These are phyloP conservation scores for Cordyceps sp. DNA, from an alignment of 2,329 filamentous ascomycete genomes.

Conservation along the genomic window DNA sequence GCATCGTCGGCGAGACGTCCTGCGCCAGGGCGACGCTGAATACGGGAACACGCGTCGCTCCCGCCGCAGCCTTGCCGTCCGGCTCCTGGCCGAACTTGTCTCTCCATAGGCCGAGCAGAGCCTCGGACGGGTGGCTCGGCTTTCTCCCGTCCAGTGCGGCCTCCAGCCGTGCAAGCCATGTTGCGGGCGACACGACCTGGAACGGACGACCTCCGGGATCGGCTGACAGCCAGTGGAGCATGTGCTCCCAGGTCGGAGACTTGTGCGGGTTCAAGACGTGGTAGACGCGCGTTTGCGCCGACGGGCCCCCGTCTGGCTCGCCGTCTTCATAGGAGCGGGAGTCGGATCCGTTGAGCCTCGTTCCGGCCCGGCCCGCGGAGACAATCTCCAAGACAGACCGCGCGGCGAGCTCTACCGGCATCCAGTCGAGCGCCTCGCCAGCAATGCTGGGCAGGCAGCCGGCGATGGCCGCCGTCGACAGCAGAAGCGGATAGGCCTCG, in stretches of 20 bases:
- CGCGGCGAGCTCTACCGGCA: conserved; percentile 28
- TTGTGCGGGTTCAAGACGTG: conserved; percentile 9
- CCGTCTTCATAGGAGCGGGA: not conserved
- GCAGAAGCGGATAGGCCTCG: conserved; percentile 34
- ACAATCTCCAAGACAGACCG: conserved; percentile 20
- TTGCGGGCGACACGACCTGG: not conserved
- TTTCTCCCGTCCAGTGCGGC: not conserved
- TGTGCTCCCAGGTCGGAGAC: conserved; percentile 5
- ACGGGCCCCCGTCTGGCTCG: too few species aligned
- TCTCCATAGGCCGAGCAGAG: not conserved
- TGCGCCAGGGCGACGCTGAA: not conserved
- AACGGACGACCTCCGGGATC: not conserved
- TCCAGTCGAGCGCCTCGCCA: conserved; percentile 24
- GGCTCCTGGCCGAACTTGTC: too few species aligned
- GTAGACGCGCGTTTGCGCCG: conserved; percentile 6
- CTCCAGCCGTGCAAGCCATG: not conserved
- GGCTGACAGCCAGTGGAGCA: conserved; percentile 7
- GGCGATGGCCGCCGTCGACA: conserved; percentile 25
- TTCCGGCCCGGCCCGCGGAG: too few species aligned
- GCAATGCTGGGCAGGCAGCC: conserved; percentile 12
- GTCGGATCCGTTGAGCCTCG: not conserved
- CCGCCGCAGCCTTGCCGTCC: not conserved
- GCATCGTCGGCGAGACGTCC: not conserved
- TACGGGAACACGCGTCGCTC: not conserved
- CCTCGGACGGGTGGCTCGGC: not conserved